Conservation (phyloP, 441 rosid genomes). For the Melianthus villosus region DNA sequence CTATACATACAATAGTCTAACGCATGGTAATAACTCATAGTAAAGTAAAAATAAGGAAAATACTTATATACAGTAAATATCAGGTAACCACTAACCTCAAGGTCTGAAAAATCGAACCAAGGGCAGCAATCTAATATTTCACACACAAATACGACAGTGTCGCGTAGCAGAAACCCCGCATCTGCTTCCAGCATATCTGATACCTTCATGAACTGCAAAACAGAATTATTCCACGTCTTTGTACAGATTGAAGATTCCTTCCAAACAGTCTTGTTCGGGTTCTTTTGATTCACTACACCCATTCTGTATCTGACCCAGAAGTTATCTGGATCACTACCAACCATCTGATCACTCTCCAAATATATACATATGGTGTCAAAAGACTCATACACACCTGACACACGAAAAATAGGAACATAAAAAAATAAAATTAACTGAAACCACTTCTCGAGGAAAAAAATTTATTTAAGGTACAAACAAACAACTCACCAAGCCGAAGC, state of each 20-base stretch:
- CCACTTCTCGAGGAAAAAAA: slow-evolving; percentile 14
- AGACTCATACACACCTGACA: slow-evolving; percentile 95
- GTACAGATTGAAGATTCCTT: slow-evolving; percentile 99
- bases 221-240: slow-evolving; percentile 98
- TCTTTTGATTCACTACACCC: slow-evolving; percentile 93
- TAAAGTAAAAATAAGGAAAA: too few species aligned
- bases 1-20: too few species aligned
- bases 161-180: slow-evolving; percentile 97
- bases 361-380: slow-evolving; percentile 96
- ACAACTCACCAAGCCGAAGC: slow-evolving; percentile 84
- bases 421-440: too few species aligned
- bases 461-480: slow-evolving; percentile 5
- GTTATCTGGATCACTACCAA: slow-evolving; percentile 76
- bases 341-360: slow-evolving; percentile 93
- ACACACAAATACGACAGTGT: slow-evolving; percentile 93
- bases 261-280: slow-evolving; percentile 87
- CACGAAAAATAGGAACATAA: slow-evolving; percentile 19
- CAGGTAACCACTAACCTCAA: slow-evolving; percentile 55
- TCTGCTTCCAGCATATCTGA: slow-evolving; percentile 96
- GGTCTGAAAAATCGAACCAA: slow-evolving; percentile 97
- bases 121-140: slow-evolving; percentile 99
- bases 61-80: too few species aligned
- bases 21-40: too few species aligned
- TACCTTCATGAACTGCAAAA: slow-evolving; percentile 97
- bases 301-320: slow-evolving; percentile 98